Percentiles rank a stretch among this genome's conserved stretches.
phyloP scores from a whole-genome alignment of 177 flowering plant species.

The Vitis hybrid region DNA sequence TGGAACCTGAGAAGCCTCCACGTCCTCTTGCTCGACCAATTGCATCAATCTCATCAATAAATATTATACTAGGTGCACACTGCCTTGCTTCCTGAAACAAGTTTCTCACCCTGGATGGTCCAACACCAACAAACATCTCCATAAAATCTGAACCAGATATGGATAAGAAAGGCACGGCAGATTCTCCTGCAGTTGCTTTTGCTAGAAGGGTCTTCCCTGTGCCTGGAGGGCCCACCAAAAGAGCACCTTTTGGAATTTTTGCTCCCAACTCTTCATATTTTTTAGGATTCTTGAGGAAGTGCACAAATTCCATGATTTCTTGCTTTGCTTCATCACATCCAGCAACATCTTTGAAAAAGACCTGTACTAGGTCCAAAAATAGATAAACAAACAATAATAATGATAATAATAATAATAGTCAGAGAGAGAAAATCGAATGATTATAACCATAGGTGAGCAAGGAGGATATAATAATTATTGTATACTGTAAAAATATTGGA shows the following conservation, averaged over 20 bases:
- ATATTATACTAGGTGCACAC: constrained; percentile 85
- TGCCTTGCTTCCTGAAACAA: constrained; percentile 90
- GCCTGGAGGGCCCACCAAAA: constrained; percentile 92
- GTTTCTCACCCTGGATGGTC: constrained; percentile 89
- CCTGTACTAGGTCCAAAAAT: constrained; percentile 31
- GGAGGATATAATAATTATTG: background rate
- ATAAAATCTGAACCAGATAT: constrained; percentile 94
- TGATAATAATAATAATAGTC: background rate
- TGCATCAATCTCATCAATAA: constrained; percentile 96
- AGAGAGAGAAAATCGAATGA: background rate
- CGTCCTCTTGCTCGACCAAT: constrained; percentile 96
- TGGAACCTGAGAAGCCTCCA: constrained; percentile 76
- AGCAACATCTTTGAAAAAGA: constrained; percentile 89
- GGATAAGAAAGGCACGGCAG: constrained; percentile 84
- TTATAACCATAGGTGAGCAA: background rate
- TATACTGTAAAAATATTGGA: background rate
- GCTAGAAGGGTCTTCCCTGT: constrained; percentile 95
- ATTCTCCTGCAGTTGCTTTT: constrained; percentile 94
- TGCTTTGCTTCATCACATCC: constrained; percentile 98
- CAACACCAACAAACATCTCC: constrained; percentile 99
- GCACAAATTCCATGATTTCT: constrained; percentile 97
- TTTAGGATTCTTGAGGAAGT: constrained; percentile 89
- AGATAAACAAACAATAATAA: background rate
- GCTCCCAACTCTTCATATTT: constrained; percentile 90
- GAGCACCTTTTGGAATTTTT: constrained; percentile 92